These are phyloP conservation scores for Pezicula radicicola DNA, from an alignment of 2,329 filamentous ascomycete genomes.

Conservation along the genomic window DNA sequence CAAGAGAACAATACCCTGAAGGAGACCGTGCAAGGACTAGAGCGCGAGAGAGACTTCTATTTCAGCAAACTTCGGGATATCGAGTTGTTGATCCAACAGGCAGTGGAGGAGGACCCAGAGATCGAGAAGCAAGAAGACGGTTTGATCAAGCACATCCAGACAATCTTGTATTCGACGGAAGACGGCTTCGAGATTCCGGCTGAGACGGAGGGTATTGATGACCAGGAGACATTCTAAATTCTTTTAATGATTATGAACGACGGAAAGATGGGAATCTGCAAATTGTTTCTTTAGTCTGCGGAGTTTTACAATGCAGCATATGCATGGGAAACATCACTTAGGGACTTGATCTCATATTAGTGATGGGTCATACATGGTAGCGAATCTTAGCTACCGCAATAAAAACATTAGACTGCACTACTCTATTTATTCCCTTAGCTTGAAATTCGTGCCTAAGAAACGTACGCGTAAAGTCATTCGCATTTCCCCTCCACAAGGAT, in stretches of 20 bases:
- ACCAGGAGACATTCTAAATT: conserved; percentile 74
- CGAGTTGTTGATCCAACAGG: conserved; percentile 88
- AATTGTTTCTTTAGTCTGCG: conserved; percentile 18
- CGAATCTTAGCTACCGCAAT: too few relatives aligned
- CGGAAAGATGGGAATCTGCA: conserved; percentile 11
- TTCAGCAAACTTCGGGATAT: conserved; percentile 98
- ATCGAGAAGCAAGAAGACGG: conserved; percentile 92
- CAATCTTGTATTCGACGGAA: conserved; percentile 96
- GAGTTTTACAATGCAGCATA: conserved; percentile 21
- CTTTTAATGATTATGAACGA: conserved; percentile 17
- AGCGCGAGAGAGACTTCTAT: conserved; percentile 97
- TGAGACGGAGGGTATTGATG: conserved; percentile 62
- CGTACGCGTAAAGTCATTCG: too few relatives aligned
- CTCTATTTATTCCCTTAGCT: too few relatives aligned
- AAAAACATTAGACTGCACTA: too few relatives aligned
- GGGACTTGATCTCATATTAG: conserved; percentile 4
- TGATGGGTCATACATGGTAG: too few relatives aligned
- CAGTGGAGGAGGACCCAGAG: conserved; percentile 88
- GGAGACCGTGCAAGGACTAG: conserved; percentile 90
- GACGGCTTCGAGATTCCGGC: conserved; percentile 87
- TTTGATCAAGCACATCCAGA: conserved; percentile 92
- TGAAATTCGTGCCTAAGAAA: too few relatives aligned
- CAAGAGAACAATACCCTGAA: conserved; percentile 86
- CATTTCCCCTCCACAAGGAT: neutral
- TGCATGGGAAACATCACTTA: conserved; percentile 17